These are phyloP conservation scores for Penicillium lividum DNA, from an alignment of 495 filamentous ascomycete species.

Conservation along the genomic window DNA sequence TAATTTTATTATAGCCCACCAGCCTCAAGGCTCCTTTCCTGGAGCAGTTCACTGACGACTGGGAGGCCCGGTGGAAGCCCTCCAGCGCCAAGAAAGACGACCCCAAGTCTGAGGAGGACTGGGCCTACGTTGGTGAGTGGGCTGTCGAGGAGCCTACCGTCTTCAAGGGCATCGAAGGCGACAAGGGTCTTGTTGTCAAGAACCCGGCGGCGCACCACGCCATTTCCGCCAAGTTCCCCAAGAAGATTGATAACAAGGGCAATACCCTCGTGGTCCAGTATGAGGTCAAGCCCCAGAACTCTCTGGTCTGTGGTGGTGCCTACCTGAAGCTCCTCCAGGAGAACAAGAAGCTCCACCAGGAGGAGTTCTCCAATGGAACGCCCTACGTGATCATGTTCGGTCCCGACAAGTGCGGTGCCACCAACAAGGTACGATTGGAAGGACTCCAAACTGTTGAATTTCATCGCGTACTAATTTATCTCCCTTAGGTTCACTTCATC, in stretches of 20 bases:
- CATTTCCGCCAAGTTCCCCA: slow-evolving; percentile 98
- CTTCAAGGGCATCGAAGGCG: slow-evolving; percentile 91
- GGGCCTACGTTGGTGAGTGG: slow-evolving; percentile 98
- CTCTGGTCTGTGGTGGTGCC: slow-evolving; percentile 96
- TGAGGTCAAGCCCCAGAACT: slow-evolving; percentile 98
- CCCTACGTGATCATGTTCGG: slow-evolving; percentile 99
- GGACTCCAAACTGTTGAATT: background rate
- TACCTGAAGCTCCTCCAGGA: slow-evolving; percentile 99
- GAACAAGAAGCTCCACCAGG: slow-evolving; percentile 92
- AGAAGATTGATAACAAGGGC: slow-evolving; percentile 95
- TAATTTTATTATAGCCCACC: slow-evolving; percentile 65
- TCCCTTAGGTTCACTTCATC: slow-evolving; percentile 86
- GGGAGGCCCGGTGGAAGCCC: slow-evolving; percentile 87
- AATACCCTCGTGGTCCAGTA: slow-evolving; percentile 98
- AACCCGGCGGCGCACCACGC: slow-evolving; percentile 96
- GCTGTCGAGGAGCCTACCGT: slow-evolving; percentile 91
- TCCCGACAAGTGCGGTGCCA: slow-evolving; percentile 98
- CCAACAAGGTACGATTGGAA: slow-evolving; percentile 76
- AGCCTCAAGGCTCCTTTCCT: slow-evolving; percentile 89
- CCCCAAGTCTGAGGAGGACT: slow-evolving; percentile 84
- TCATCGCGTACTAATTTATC: slow-evolving; percentile 4
- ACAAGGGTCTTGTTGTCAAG: slow-evolving; percentile 97
- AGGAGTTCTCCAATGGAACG: slow-evolving; percentile 96
- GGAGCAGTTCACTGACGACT: slow-evolving; percentile 97
- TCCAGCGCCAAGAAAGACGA: slow-evolving; percentile 97